These are phyloP conservation scores for Coniosporium apollinis DNA, from an alignment of 495 filamentous ascomycete genomes.

Conservation along the genomic window DNA sequence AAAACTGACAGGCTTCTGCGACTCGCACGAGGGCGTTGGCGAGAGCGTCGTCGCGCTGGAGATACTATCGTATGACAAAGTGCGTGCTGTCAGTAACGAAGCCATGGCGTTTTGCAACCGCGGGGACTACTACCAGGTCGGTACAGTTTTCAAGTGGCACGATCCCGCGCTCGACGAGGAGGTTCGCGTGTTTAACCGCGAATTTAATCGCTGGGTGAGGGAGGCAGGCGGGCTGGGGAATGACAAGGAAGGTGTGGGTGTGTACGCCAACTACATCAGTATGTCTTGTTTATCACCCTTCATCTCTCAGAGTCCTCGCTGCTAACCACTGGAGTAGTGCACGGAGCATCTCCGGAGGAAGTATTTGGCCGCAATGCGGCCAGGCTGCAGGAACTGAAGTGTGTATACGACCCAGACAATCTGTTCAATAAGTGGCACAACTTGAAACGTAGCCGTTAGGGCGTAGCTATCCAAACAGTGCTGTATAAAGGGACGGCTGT, in stretches of 20 bases:
- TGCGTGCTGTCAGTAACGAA: conserved; percentile 6
- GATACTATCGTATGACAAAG: conserved; percentile 8
- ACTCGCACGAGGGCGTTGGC: conserved; percentile 5
- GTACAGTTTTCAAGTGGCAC: conserved; percentile 11
- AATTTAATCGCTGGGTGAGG: conserved; percentile 5
- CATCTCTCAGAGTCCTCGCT: conserved; percentile 4
- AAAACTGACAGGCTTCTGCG: conserved; percentile 11
- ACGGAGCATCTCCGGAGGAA: conserved; percentile 17
- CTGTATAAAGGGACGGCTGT: no score
- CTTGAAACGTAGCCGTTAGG: no score
- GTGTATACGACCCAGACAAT: conserved; percentile 37
- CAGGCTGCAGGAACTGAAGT: conserved; percentile 30
- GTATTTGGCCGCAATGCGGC: conserved; percentile 32
- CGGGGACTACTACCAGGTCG: conserved; percentile 13
- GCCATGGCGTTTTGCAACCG: conserved; percentile 13
- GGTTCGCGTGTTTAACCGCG: conserved; percentile 6
- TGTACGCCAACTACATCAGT: conserved; percentile 24
- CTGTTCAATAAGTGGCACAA: conserved; percentile 28
- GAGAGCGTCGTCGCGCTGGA: conserved; percentile 15
- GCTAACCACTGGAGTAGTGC: conserved; percentile 10
- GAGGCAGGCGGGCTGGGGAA: conserved; percentile 10
- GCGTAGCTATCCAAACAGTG: no score
- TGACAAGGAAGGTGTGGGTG: conserved; percentile 18
- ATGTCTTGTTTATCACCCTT: conserved; percentile 1
- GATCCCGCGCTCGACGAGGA: conserved; percentile 9